Percentiles rank a stretch among this genome's conserved stretches.
phyloP scores from a whole-genome alignment of 805 yeast species.

The Brettanomyces custersianus region DNA sequence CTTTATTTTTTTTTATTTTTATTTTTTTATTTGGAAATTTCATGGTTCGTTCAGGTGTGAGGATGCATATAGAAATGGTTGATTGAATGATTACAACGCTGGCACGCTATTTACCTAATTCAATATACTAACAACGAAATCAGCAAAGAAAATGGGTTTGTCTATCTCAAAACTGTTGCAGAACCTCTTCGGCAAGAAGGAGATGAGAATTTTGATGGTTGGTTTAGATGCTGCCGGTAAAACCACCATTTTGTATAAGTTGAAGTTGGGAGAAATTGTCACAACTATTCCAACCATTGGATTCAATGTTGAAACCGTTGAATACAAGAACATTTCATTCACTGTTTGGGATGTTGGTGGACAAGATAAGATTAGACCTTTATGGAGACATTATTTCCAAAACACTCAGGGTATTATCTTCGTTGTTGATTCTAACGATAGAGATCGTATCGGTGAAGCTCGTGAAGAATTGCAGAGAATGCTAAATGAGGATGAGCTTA shows the following conservation, averaged over 20 bases:
- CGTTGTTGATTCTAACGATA: conserved; percentile 95
- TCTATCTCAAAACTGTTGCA: conserved; percentile 88
- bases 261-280: conserved; percentile 91
- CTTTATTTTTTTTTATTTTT: too few relatives aligned
- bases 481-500: conserved; percentile 96
- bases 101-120: too few relatives aligned
- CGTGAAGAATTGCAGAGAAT: conserved; percentile 97
- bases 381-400: conserved; percentile 98
- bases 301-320: conserved; percentile 95
- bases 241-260: conserved; percentile 90
- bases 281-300: conserved; percentile 97
- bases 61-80: too few relatives aligned
- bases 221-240: conserved; percentile 99
- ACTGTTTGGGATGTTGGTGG: conserved; percentile 99
- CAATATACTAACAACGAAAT: too few relatives aligned
- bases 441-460: conserved; percentile 96
- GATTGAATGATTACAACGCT: too few relatives aligned
- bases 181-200: conserved; percentile 95
- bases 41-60: too few relatives aligned
- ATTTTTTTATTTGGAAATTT: too few relatives aligned
- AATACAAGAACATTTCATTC: conserved; percentile 92
- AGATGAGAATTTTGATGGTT: conserved; percentile 96
- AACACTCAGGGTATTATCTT: conserved; percentile 98
- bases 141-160: conserved; percentile 73
- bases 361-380: conserved; percentile 96